Evolutionary conservation across 805 yeast species (phyloP).

Genomic region (Pichia insulana): DNA sequence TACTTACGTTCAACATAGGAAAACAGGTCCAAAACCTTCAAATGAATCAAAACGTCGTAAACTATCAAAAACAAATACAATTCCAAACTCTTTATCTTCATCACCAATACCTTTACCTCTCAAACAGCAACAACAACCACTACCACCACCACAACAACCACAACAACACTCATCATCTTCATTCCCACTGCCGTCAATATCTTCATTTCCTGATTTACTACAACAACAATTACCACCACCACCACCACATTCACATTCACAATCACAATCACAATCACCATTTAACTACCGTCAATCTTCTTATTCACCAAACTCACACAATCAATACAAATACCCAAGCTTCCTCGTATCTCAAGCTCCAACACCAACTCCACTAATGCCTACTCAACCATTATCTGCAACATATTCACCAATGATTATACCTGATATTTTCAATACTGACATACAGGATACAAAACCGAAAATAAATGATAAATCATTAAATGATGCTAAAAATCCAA

Average conservation of each 20-base stretch:
- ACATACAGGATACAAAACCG: neutral
- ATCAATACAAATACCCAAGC: no score
- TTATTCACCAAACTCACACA: no score
- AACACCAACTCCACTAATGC: neutral
- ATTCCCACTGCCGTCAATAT: neutral
- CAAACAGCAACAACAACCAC: neutral
- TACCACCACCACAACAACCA: neutral
- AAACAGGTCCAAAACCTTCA: constrained; percentile 27
- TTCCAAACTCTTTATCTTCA: neutral
- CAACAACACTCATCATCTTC: neutral
- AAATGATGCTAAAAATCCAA: neutral
- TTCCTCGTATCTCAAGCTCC: no score
- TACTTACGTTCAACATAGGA: constrained; percentile 21
- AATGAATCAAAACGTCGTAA: neutral
- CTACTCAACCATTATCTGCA: neutral
- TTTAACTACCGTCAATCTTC: no score
- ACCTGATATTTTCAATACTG: neutral
- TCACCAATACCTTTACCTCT: neutral
- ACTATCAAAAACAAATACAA: neutral
- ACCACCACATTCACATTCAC: no score
- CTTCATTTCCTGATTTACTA: no score
- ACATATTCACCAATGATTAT: neutral
- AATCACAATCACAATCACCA: no score
- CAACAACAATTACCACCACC: no score
- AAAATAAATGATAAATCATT: neutral